phyloP scores from a whole-genome alignment of 768 basidiomycete genomes.

The Tricholoma sp. region DNA sequence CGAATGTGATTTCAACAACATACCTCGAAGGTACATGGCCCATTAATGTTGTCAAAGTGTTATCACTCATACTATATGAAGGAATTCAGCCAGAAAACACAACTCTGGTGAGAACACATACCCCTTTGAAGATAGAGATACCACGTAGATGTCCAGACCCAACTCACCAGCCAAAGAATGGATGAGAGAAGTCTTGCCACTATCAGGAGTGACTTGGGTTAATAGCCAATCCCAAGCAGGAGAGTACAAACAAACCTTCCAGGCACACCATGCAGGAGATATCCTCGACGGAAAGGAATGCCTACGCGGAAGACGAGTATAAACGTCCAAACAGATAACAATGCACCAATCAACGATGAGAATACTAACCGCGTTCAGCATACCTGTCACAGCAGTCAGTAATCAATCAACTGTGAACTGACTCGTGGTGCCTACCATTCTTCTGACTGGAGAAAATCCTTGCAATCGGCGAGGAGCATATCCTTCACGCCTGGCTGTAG shows the following conservation, averaged over 20 bases:
- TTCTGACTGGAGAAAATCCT: slow-evolving; percentile 78
- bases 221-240: slow-evolving; percentile 6
- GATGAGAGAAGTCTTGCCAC: slow-evolving; percentile 84
- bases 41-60: slow-evolving; percentile 83
- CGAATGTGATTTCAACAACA: slow-evolving; percentile 7
- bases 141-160: slow-evolving; percentile 86
- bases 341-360: slow-evolving; percentile 8
- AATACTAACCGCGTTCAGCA: slow-evolving; percentile 70
- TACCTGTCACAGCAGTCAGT: slow-evolving; percentile 50
- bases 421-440: slow-evolving; percentile 57
- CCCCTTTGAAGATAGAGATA: slow-evolving; percentile 86
- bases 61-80: slow-evolving; percentile 76
- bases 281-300: slow-evolving; percentile 85
- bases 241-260: slow-evolving; percentile 52
- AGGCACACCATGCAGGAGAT: slow-evolving; percentile 80
- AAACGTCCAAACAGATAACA: slow-evolving; percentile 8
- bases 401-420: slow-evolving; percentile 8
- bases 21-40: slow-evolving; percentile 82
- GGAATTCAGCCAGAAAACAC: slow-evolving; percentile 13
- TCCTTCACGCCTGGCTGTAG: slow-evolving; percentile 87
- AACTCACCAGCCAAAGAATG: slow-evolving; percentile 84
- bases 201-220: slow-evolving; percentile 23
- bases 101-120: slow-evolving; percentile 24
- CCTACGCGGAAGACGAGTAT: slow-evolving; percentile 36
- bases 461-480: slow-evolving; percentile 85